Base-by-base conservation (phyloP, 208 protist species). In the Vickermania spadyakhi region DNA sequence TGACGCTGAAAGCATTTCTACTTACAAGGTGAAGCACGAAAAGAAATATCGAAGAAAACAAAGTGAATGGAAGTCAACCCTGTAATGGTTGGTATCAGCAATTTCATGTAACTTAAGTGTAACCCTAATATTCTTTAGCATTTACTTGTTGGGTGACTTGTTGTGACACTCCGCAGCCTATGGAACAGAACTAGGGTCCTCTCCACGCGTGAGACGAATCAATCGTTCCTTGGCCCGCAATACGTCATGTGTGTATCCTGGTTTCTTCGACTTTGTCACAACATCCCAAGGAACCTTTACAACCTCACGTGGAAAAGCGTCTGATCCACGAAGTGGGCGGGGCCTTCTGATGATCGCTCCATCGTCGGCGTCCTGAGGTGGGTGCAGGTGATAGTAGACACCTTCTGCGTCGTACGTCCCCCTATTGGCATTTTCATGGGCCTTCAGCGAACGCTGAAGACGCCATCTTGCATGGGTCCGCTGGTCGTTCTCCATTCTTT, bases 221-320 rank as follows among this genome's bases (percentile, higher is more conserved):
- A 95, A 70, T 45, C 81, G 77, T 66, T 95, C 84, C 57, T 90
- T 91, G 2, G 89, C 86, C 22, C 85, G 80, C 25, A 93, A 65
- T 18, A 80, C 84, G 49, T 92, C 85, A 25, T 68, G 64, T 23
- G 77, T 73, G 68, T 93, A 85, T 25, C 83, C 81, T 52, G 80
- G 73, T 41, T 70, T 58, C 54, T 78, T 78, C 23, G 89, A 82
- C 55, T 70, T 77, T n/a, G 82, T 62, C 31, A 83, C 83, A 2
- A 86, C 79, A 52, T 73, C 74, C 85, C 89, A 95, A 27, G 82
- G 75, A 31, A 95, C 83, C 70, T 92, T 92, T 31, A 95, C 85
- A 27, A 95, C 85, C 2, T 70, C 68, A 14, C 25, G 54, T 22
- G 54, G 30, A 31, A 56, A 64, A 50, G 75, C 52, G 53, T 91